These are phyloP conservation scores for Talaromyces sp. DNA, from an alignment of 2,329 filamentous ascomycete species.

Conservation along the genomic window DNA sequence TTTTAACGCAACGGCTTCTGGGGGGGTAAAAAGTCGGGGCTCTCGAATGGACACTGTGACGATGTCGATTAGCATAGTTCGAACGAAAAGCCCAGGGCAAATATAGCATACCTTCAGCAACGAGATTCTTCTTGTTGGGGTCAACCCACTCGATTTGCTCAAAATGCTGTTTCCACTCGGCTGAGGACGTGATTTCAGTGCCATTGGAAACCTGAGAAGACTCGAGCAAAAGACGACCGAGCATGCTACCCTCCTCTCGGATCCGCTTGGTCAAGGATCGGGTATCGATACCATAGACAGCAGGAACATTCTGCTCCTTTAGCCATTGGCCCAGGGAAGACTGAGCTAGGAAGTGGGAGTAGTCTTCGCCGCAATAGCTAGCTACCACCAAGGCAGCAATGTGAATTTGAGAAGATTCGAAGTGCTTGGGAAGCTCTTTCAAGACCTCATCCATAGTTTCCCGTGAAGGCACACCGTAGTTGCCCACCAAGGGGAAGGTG, in stretches of 20 bases:
- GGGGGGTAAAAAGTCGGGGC: conserved; percentile 80
- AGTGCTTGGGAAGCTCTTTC: conserved; percentile 81
- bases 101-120: conserved; percentile 75
- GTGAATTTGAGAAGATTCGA: conserved; percentile 90
- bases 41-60: conserved; percentile 78
- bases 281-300: conserved; percentile 93
- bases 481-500: conserved; percentile 92
- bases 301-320: conserved; percentile 90
- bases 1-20: conserved; percentile 66
- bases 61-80: background rate
- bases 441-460: conserved; percentile 81
- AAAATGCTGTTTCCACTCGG: conserved; percentile 57
- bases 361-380: conserved; percentile 83
- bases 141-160: conserved; percentile 84
- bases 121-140: conserved; percentile 88
- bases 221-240: conserved; percentile 80
- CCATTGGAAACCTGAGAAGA: conserved; percentile 49
- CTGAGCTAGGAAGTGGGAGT: conserved; percentile 85
- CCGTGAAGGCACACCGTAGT: conserved; percentile 92
- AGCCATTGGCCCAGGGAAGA: conserved; percentile 93
- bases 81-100: background rate
- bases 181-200: conserved; percentile 35
- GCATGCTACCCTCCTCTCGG: conserved; percentile 90
- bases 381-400: conserved; percentile 87
- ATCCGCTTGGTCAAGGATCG: conserved; percentile 91